Conservation (phyloP, 805 yeast species). For the Lipomyces yamanashiensis region DNA sequence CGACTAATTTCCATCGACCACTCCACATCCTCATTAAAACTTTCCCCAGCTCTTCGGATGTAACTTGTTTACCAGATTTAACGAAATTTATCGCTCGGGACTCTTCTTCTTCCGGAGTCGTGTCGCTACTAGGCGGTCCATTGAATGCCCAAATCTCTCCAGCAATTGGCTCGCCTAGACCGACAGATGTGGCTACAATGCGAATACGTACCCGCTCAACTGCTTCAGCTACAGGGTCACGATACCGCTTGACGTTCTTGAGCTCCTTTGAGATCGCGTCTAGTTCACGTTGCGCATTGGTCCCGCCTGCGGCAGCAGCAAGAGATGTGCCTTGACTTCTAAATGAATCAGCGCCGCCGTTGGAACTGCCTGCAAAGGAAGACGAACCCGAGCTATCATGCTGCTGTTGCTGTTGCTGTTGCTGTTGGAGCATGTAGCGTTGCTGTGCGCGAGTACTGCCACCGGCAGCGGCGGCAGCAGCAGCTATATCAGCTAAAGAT, state of each 20-base stretch:
- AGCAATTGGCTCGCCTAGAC: slow-evolving; percentile 8
- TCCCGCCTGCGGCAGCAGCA: slow-evolving; percentile 25
- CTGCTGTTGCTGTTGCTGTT: slow-evolving; percentile 9
- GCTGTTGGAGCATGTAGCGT: slow-evolving; percentile 20
- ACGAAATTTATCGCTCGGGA: slow-evolving; percentile 5
- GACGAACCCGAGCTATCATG: neutral
- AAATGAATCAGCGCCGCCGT: neutral
- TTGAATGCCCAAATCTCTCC: slow-evolving; percentile 17
- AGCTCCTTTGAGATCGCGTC: slow-evolving; percentile 32
- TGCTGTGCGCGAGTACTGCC: slow-evolving; percentile 24
- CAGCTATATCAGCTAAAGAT: slow-evolving; percentile 32
- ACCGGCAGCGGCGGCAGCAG: slow-evolving; percentile 30
- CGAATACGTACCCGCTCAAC: slow-evolving; percentile 30
- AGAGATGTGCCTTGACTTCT: neutral
- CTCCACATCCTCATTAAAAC: slow-evolving; percentile 29
- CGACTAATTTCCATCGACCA: slow-evolving; percentile 33
- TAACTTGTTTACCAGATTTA: neutral
- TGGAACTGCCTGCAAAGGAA: neutral
- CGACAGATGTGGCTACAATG: slow-evolving; percentile 6
- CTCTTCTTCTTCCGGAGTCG: slow-evolving; percentile 1
- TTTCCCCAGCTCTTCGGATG: slow-evolving; percentile 10
- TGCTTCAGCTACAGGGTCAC: slow-evolving; percentile 33
- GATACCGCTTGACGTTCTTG: slow-evolving; percentile 33
- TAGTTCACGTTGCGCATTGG: slow-evolving; percentile 26
- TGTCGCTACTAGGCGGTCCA: neutral